Evolutionary conservation across 148 eudicot species (phyloP).

Genomic region (Amaranthus palmeri): DNA sequence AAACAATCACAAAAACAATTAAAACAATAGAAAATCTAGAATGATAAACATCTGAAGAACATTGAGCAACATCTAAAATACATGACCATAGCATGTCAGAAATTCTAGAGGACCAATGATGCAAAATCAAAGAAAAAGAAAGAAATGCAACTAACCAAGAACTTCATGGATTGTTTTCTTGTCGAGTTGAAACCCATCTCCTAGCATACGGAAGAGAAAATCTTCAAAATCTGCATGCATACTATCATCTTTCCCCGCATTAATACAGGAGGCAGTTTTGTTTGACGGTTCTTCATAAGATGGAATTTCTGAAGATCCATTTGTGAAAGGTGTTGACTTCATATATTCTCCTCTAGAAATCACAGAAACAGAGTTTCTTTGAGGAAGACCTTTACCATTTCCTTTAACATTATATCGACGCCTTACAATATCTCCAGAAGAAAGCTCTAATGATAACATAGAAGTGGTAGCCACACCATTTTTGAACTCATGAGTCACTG

Average conservation of each 20-base stretch:
- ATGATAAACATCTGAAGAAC: background rate
- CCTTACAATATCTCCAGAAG: slow-evolving; percentile 1
- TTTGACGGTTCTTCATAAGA: slow-evolving; percentile 2
- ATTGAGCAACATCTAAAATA: background rate
- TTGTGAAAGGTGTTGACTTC: slow-evolving; percentile 7
- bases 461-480: slow-evolving; percentile 12
- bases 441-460: background rate
- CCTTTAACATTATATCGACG: background rate
- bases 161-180: slow-evolving; percentile 52
- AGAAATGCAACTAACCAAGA: slow-evolving; percentile 43
- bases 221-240: slow-evolving; percentile 44
- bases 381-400: background rate
- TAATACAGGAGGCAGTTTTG: slow-evolving; percentile 11
- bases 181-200: slow-evolving; percentile 66
- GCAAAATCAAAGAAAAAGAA: background rate
- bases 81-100: background rate
- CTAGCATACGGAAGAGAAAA: slow-evolving; percentile 70
- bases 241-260: slow-evolving; percentile 15
- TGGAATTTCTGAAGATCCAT: slow-evolving; percentile 5
- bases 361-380: background rate
- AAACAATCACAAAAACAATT: background rate
- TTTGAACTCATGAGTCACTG: slow-evolving; percentile 23
- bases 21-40: background rate
- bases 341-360: background rate
- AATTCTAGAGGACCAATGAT: background rate